Percentiles rank a stretch among this genome's conserved stretches.
Evolutionary conservation across 192 early-diverging fungal species (phyloP).

Genomic region (Gorgonomyces haynaldii): DNA sequence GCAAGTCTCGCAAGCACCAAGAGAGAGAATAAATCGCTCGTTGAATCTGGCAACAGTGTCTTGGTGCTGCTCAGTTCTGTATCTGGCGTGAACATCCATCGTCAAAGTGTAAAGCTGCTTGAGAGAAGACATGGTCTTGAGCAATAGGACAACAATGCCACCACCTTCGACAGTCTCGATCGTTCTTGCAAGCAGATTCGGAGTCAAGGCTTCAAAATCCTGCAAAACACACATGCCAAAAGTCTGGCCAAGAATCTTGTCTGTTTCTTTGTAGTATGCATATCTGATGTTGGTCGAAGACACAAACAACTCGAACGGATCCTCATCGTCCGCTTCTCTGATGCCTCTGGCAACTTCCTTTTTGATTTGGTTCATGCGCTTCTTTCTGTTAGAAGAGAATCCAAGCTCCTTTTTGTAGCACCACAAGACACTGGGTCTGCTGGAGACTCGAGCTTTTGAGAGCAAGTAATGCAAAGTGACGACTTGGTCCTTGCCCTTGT

Average conservation of each 20-base stretch:
- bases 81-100: conserved; percentile 96
- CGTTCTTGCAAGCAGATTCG: conserved; percentile 90
- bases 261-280: conserved; percentile 98
- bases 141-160: conserved; percentile 81
- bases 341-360: conserved; percentile 84
- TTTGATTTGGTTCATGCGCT: conserved; percentile 93
- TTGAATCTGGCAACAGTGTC: conserved; percentile 95
- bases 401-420: conserved; percentile 99
- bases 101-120: conserved; percentile 97
- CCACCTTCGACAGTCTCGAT: conserved; percentile 98
- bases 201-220: conserved; percentile 98
- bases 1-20: conserved; percentile 77
- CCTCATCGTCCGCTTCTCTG: conserved; percentile 82
- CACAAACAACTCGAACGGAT: conserved; percentile 98
- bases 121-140: conserved; percentile 90
- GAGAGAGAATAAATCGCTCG: conserved; percentile 91
- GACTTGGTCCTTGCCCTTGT: conserved; percentile 79
- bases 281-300: conserved; percentile 92
- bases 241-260: conserved; percentile 96
- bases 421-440: conserved; percentile 93
- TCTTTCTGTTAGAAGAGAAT: conserved; percentile 84
- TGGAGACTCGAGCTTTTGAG: conserved; percentile 80
- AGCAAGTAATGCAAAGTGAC: conserved; percentile 96
- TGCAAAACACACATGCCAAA: conserved; percentile 95
- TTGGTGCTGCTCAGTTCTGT: conserved; percentile 85